Percentiles rank a stretch among this genome's conserved stretches.
phyloP scores from a whole-genome alignment of 345 rosid genomes.

The Murraya paniculata region DNA sequence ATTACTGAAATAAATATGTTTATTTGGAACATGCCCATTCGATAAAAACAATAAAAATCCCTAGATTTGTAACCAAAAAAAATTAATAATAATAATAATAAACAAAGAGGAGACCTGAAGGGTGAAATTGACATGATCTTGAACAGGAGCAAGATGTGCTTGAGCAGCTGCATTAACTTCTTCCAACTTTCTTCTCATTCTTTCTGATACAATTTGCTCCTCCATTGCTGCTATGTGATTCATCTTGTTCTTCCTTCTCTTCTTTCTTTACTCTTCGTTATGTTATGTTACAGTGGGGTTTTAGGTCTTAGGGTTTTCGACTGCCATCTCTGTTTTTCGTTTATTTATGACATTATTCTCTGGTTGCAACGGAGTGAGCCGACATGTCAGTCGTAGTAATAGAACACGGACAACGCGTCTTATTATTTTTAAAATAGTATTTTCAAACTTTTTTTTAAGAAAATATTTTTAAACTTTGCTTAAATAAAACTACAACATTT shows the following conservation, averaged over 20 bases:
- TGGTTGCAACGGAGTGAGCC: too few species aligned
- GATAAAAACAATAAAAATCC: not conserved
- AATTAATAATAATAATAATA: not conserved
- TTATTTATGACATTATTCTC: too few species aligned
- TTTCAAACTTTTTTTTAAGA: too few species aligned
- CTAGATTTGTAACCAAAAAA: not conserved
- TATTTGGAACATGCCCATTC: not conserved
- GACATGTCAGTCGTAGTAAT: too few species aligned
- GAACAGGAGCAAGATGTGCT: conserved; percentile 65
- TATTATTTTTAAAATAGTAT: too few species aligned
- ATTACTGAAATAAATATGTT: not conserved
- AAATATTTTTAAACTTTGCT: too few species aligned
- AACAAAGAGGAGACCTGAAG: conserved; percentile 58
- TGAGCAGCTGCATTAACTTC: conserved; percentile 73
- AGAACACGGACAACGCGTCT: too few species aligned
- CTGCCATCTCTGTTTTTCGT: not conserved
- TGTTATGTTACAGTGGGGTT: not conserved
- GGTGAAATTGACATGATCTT: conserved; percentile 87
- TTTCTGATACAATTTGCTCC: conserved; percentile 60
- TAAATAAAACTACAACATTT: too few species aligned
- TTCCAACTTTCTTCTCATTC: conserved; percentile 58
- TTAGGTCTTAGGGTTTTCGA: not conserved
- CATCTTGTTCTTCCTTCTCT: conserved; percentile 30
- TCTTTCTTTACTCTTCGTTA: not conserved
- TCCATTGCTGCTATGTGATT: conserved; percentile 59